Evolutionary conservation across 257 asterid species (phyloP), one percentile per base, ranked within the genome.

Genomic region (Ocimum tenuiflorum): DNA sequence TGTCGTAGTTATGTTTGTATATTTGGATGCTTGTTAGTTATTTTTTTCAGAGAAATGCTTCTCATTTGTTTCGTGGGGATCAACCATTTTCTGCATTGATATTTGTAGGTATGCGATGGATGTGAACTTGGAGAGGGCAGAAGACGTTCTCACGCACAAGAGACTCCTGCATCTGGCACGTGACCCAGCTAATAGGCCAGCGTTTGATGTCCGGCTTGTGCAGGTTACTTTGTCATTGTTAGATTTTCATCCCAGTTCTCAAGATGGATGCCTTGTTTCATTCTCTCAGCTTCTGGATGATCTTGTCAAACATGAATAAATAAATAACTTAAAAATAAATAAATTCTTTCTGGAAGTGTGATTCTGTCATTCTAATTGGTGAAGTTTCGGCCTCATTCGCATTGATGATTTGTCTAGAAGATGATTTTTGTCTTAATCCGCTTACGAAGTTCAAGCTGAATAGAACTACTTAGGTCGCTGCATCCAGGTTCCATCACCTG

Each of bases 111-210:
- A 92, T 75, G 99, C 97, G 13, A 70, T 84, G 82, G 99, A 92
- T 86, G 97, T 94, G 77, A 92, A 89, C 70, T 86, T 87, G 47
- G 97, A 92, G 73, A 87, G 96, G 64, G 96, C 96, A 8, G 97
- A 88, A 64, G 99, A 94, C 78, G 99, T 94, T 75, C 87, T 94
- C 43, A 86, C 85, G 11, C 99, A 92, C 85, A 89, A 78, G 77
- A 69, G 89, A 15, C 72, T 92, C 70, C 77, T 92, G 85, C 83
- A 84, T 35, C 88, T 87, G 67, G 99, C 99, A 1, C 80, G 74
- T 51, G 96, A 89, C 86, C 95, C 97, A 20, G 87, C 83, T 59
- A 86, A 86, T 75, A 81, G 96, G 71, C 99, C 97, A 13, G 97
- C 83, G n/a, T 83, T 92, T 52, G 99, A 92, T 78, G 96, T 92